phyloP scores from a whole-genome alignment of 192 early-diverging fungal species.

The Funneliformis geosporum region DNA sequence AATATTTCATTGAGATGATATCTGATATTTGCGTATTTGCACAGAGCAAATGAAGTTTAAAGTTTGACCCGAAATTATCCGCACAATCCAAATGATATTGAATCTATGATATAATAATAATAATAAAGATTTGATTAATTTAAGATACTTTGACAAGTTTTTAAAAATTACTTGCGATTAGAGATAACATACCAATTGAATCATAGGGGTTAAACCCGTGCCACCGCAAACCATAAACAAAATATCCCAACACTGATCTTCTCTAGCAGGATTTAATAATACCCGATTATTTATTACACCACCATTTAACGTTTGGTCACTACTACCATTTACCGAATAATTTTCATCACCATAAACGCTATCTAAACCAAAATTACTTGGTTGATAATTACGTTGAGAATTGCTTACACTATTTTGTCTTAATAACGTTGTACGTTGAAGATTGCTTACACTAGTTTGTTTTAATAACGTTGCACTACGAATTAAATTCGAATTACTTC shows the following conservation, averaged over 20 bases:
- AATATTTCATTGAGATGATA: neutral
- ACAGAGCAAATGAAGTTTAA: conserved; percentile 12
- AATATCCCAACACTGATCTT: conserved; percentile 23
- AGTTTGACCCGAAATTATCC: no score
- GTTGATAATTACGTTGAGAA: neutral
- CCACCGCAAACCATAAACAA: conserved; percentile 86
- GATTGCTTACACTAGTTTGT: neutral
- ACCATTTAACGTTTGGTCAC: neutral
- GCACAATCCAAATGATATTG: neutral
- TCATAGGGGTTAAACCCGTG: conserved; percentile 92
- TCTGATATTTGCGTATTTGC: conserved; percentile 9
- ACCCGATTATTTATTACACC: neutral
- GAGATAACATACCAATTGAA: conserved; percentile 49
- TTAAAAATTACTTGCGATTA: no score
- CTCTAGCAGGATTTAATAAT: conserved; percentile 20
- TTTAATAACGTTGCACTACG: neutral
- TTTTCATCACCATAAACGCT: neutral
- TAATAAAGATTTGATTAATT: no score
- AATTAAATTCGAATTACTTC: neutral
- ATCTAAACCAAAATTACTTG: neutral
- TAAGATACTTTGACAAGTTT: no score
- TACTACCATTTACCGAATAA: neutral
- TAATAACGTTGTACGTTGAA: neutral
- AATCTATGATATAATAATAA: neutral
- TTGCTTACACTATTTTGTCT: neutral